A percentile compares a stretch with the other conserved stretches of the same genome.
Conservation (phyloP, 768 basidiomycete genomes). For the Trametes maxima region DNA sequence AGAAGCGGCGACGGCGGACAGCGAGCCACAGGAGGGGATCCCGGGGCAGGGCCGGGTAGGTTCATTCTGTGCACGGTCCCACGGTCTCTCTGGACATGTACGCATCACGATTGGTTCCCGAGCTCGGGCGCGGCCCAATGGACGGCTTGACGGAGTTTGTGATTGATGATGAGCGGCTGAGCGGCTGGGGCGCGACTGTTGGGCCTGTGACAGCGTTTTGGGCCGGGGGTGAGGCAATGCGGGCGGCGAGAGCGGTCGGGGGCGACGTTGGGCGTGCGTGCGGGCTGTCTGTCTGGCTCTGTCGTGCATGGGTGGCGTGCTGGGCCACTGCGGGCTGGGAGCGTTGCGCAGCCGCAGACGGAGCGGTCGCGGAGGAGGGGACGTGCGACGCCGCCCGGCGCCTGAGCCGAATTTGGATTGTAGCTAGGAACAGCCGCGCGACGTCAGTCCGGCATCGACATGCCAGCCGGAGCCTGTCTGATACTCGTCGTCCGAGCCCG, state of each 20-base stretch:
- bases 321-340: neutral
- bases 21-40: constrained; percentile 9
- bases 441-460: constrained; percentile 14
- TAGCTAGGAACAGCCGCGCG: constrained; percentile 16
- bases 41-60: constrained; percentile 2
- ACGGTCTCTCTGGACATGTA: neutral
- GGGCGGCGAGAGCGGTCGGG: neutral
- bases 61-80: neutral
- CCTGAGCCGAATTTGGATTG: neutral
- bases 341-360: neutral
- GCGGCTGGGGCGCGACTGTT: constrained; percentile 3
- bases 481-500: constrained; percentile 8
- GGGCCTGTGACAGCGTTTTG: constrained; percentile 11
- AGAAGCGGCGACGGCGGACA: constrained; percentile 3
- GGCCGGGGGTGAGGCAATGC: constrained; percentile 2
- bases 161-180: constrained; percentile 16
- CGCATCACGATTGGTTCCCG: constrained; percentile 18
- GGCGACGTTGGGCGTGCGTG: neutral
- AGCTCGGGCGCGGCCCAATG: neutral
- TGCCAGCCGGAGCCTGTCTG: constrained; percentile 20
- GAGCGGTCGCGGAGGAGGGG: neutral
- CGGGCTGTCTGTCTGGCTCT: neutral
- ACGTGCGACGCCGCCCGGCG: neutral
- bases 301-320: neutral
- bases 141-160: constrained; percentile 5